Percentiles rank a stretch among this genome's conserved stretches.
These are phyloP conservation scores for Neurospora cerealis DNA, from an alignment of 495 filamentous ascomycete species.

Conservation along the genomic window DNA sequence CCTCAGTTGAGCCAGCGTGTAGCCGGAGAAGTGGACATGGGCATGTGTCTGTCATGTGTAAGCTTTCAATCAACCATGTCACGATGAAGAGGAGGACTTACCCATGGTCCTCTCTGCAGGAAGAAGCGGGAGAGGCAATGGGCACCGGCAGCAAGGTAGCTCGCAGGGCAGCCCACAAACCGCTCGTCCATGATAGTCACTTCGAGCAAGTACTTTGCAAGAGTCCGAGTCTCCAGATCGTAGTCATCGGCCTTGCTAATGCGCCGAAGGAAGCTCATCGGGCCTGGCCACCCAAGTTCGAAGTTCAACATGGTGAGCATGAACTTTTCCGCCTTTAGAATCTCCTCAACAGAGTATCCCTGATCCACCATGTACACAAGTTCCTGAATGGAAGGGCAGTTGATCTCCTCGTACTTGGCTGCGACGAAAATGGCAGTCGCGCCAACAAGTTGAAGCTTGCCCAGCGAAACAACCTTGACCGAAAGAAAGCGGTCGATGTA, in stretches of 20 bases:
- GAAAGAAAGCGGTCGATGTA: slow-evolving; percentile 96
- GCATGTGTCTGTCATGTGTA: slow-evolving; percentile 49
- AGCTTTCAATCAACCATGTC: slow-evolving; percentile 14
- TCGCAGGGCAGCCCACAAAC: slow-evolving; percentile 83
- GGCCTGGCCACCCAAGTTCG: slow-evolving; percentile 91
- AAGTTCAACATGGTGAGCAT: slow-evolving; percentile 95
- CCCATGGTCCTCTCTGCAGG: slow-evolving; percentile 84
- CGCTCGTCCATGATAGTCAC: slow-evolving; percentile 97
- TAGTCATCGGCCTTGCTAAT: slow-evolving; percentile 99
- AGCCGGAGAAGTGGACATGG: slow-evolving; percentile 86
- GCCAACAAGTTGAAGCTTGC: slow-evolving; percentile 91
- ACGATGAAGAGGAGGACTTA: slow-evolving; percentile 35
- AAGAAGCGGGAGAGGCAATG: slow-evolving; percentile 89
- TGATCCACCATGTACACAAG: slow-evolving; percentile 98
- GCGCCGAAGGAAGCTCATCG: slow-evolving; percentile 92
- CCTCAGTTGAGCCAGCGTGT: slow-evolving; percentile 75
- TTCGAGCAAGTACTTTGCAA: slow-evolving; percentile 97
- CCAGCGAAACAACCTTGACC: slow-evolving; percentile 84
- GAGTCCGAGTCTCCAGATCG: slow-evolving; percentile 85
- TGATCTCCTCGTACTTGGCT: slow-evolving; percentile 97
- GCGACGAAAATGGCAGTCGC: slow-evolving; percentile 94
- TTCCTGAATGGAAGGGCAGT: slow-evolving; percentile 86
- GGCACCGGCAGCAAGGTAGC: slow-evolving; percentile 82
- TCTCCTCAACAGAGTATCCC: slow-evolving; percentile 80
- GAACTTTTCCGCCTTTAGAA: slow-evolving; percentile 94